phyloP scores from a whole-genome alignment of 1,139 yeast genomes.

The Blastobotrys niveus region DNA sequence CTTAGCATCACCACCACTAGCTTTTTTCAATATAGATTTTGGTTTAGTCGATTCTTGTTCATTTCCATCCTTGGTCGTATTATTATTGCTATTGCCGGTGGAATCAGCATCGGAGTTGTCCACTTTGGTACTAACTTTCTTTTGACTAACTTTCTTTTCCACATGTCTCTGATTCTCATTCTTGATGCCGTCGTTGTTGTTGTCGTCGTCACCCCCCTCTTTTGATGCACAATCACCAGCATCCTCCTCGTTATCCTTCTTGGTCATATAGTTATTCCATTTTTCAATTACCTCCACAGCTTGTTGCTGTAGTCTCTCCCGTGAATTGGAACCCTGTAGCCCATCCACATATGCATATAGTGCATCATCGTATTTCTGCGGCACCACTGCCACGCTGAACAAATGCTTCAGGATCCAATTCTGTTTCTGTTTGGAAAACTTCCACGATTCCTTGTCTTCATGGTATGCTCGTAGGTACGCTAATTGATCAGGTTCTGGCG shows the following conservation, averaged over 20 bases:
- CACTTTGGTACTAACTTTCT: no score
- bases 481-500: slow-evolving; percentile 78
- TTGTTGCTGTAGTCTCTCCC: slow-evolving; percentile 51
- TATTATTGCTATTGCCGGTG: slow-evolving; percentile 14
- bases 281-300: slow-evolving; percentile 43
- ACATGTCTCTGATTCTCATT: slow-evolving; percentile 15
- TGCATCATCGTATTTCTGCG: slow-evolving; percentile 52
- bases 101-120: no score
- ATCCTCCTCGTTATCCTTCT: slow-evolving; percentile 20
- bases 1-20: slow-evolving; percentile 4
- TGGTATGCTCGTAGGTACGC: slow-evolving; percentile 64
- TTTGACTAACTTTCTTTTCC: neutral
- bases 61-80: slow-evolving; percentile 13
- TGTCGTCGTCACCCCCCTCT: slow-evolving; percentile 24
- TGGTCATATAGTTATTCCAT: slow-evolving; percentile 53
- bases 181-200: slow-evolving; percentile 27
- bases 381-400: slow-evolving; percentile 40
- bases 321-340: slow-evolving; percentile 62
- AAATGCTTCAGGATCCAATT: slow-evolving; percentile 78
- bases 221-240: slow-evolving; percentile 28
- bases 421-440: slow-evolving; percentile 89
- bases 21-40: slow-evolving; percentile 13
- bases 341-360: slow-evolving; percentile 57
- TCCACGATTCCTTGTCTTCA: slow-evolving; percentile 65
- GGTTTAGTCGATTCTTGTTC: slow-evolving; percentile 15